phyloP scores from a whole-genome alignment of 2,329 filamentous ascomycete species.

The Botrytis paeoniae region DNA sequence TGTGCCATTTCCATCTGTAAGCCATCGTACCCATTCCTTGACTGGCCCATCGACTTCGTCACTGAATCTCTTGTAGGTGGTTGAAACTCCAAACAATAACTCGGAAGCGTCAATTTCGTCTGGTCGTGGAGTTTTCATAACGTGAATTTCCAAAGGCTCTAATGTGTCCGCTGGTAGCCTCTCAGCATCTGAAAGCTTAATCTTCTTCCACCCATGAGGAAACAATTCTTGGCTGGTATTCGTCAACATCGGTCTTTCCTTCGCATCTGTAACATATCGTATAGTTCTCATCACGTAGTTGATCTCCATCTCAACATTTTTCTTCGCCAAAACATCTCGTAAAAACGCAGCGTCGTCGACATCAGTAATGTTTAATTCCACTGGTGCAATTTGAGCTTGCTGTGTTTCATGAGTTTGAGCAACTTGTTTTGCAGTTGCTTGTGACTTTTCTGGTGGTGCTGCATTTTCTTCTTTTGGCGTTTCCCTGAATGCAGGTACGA shows the following conservation, averaged over 20 bases:
- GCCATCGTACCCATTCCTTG: constrained; percentile 58
- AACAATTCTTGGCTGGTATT: constrained; percentile 33
- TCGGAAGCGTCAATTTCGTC: constrained; percentile 52
- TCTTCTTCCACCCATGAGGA: constrained; percentile 29
- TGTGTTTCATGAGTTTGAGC: constrained; percentile 2
- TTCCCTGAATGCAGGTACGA: constrained; percentile 10
- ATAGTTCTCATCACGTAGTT: constrained; percentile 34
- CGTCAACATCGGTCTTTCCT: constrained; percentile 30
- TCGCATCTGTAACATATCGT: constrained; percentile 33
- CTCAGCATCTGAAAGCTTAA: constrained; percentile 24
- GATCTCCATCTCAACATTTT: constrained; percentile 33
- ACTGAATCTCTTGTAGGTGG: constrained; percentile 55
- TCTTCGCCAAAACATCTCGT: constrained; percentile 28
- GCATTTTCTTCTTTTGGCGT: constrained; percentile 2
- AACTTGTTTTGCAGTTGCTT: neutral
- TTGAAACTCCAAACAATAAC: constrained; percentile 59
- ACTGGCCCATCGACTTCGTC: constrained; percentile 48
- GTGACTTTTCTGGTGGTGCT: neutral
- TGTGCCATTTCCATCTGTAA: constrained; percentile 54
- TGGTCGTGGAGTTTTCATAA: constrained; percentile 43
- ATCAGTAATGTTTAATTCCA: constrained; percentile 5
- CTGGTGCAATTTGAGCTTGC: neutral
- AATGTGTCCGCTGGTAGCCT: constrained; percentile 25
- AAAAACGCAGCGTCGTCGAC: constrained; percentile 30
- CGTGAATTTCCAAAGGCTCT: constrained; percentile 30